phyloP scores from a whole-genome alignment of 139 green algal genomes.

The Closterium sp. region DNA sequence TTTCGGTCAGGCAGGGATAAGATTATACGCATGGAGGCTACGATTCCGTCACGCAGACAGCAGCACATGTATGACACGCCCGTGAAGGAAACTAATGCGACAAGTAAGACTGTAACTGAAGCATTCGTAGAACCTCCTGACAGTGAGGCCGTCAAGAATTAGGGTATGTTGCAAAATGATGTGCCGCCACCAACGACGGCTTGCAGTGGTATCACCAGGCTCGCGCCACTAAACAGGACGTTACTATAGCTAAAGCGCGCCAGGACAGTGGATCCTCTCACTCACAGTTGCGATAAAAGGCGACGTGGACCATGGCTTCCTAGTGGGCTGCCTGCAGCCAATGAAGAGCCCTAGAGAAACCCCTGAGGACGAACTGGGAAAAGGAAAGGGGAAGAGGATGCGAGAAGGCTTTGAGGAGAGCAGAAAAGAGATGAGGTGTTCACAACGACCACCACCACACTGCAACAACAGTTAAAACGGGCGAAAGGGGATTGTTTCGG shows the following conservation, averaged over 20 bases:
- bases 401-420: background rate
- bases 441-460: background rate
- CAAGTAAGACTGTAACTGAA: too few species aligned
- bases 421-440: slow-evolving; percentile 7
- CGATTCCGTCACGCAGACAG: background rate
- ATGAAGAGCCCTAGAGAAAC: background rate
- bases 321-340: background rate
- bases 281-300: slow-evolving; percentile 42
- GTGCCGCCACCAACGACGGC: background rate
- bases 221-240: background rate
- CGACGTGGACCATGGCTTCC: slow-evolving; percentile 29
- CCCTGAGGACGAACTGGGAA: background rate
- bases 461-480: background rate
- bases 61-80: slow-evolving; percentile 7
- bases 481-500: too few species aligned
- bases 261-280: background rate
- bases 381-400: slow-evolving; percentile 21
- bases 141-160: background rate
- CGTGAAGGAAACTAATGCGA: background rate
- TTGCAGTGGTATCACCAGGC: background rate
- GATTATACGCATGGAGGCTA: background rate
- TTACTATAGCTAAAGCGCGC: slow-evolving; percentile 3
- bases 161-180: background rate
- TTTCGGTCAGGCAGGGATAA: background rate
- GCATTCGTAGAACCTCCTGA: too few species aligned